Conservation (phyloP, 2,329 filamentous ascomycete species). For the Ceratocystis smalleyi region DNA sequence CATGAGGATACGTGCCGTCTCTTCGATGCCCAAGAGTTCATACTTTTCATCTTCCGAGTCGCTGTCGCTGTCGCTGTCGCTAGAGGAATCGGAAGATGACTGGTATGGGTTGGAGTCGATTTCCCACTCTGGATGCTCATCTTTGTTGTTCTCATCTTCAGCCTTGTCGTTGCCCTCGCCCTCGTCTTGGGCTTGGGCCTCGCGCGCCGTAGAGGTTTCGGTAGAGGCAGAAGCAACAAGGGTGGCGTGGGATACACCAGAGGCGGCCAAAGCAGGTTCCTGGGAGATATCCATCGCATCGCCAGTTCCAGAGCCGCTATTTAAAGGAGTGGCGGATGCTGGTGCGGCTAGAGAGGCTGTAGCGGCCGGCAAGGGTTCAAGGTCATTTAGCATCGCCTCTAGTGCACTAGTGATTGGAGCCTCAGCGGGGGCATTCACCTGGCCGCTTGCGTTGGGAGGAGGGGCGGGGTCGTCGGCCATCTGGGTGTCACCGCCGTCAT, state of each 20-base stretch:
- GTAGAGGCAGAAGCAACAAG: background rate
- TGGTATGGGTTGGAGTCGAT: constrained; percentile 61
- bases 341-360: background rate
- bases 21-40: constrained; percentile 61
- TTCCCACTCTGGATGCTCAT: constrained; percentile 64
- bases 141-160: constrained; percentile 6
- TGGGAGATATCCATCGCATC: background rate
- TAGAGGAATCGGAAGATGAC: constrained; percentile 46
- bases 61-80: constrained; percentile 46
- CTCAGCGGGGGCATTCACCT: constrained; percentile 5
- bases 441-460: background rate
- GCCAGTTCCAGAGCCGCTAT: background rate
- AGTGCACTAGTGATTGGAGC: constrained; percentile 12
- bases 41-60: constrained; percentile 48
- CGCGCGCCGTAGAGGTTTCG: background rate
- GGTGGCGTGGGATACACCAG: background rate
- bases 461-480: constrained; percentile 8
- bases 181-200: background rate
- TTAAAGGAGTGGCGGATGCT: background rate
- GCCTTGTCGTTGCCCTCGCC: background rate
- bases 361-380: constrained; percentile 10
- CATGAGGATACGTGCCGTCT: constrained; percentile 76
- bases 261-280: background rate
- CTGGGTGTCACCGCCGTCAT: constrained; percentile 2
- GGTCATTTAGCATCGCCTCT: constrained; percentile 14